Base-by-base conservation (phyloP, 2,329 filamentous ascomycete species). In the Cercospora sesami region DNA sequence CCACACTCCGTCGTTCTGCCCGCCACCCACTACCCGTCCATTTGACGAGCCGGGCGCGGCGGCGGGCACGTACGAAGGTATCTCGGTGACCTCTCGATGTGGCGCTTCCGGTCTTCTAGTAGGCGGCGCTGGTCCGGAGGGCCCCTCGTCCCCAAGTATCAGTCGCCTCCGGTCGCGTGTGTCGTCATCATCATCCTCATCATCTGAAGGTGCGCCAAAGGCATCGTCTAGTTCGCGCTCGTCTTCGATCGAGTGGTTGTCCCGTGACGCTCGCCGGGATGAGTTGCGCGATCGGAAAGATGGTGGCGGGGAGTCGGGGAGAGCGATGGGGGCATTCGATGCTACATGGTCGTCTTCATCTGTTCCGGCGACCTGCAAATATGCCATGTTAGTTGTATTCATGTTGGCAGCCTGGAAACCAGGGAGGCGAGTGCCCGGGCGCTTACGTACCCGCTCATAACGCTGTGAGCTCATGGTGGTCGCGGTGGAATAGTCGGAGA, bases 221-320 rank as follows among this genome's bases (percentile, higher is more conserved):
- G 95, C 93, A 78, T 98, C 94, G 74, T 92, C 92, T 14, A 99
- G 86, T n/a, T 92, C 90, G 69, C 91, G 86, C 75, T 97, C 89
- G 69, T 93, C 90, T 67, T 87, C 83, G 73, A 80, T 82, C 64
- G 83, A 79, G 45, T 83, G 86, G 68, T 84, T 79, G 70, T 84
- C 81, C 62, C 83, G 80, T 66, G 84, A 83, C 79, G 83, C 84
- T 81, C 81, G 81, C 64, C 83, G 86, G 39, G 91, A 94, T 1
- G 93, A 93, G 33, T 90, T 85, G 77, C 91, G 88, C 58, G 94
- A 97, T 79, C 89, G 92, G 80, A 97, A 98, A 1, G 94, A 97
- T 2, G 94, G 94, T 42, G 83, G 83, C 72, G 83, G 83, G 69
- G 83, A 85, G 70, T 79, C 78, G 28, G 83, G 83, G 26, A 83